Conservation (phyloP, 1,284 basidiomycete genomes). For the Mycosarcoma maydis region DNA sequence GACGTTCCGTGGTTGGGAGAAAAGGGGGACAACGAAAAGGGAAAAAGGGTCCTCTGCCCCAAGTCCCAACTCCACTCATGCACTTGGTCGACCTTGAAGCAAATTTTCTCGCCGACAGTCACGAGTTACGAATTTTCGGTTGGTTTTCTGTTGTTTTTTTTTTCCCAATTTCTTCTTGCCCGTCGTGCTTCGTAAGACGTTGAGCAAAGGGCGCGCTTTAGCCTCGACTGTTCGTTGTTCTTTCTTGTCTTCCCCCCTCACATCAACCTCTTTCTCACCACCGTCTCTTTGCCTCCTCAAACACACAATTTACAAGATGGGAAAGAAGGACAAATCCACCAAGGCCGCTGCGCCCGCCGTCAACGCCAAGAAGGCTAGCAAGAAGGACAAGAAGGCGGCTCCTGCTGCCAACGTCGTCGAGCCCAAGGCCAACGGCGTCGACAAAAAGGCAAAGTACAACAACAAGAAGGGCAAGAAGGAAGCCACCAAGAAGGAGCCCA, state of each 20-base stretch:
- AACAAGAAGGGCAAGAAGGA: constrained; percentile 51
- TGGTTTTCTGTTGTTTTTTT: constrained; percentile 17
- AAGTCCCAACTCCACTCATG: background rate
- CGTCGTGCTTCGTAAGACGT: background rate
- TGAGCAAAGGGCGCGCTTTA: background rate
- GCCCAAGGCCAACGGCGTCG: constrained; percentile 41
- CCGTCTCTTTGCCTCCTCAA: background rate
- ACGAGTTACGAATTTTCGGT: constrained; percentile 6
- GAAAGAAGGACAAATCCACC: constrained; percentile 41
- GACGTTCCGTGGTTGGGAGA: no score
- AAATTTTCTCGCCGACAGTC: constrained; percentile 9
- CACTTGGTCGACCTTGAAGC: constrained; percentile 3
- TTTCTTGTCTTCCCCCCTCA: background rate
- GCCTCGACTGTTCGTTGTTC: background rate
- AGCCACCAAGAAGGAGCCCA: constrained; percentile 42
- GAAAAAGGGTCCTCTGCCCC: constrained; percentile 5
- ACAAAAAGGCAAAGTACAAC: constrained; percentile 51
- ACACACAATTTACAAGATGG: constrained; percentile 9
- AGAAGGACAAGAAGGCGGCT: constrained; percentile 44
- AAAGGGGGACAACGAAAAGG: background rate
- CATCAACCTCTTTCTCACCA: background rate
- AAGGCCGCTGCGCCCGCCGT: constrained; percentile 32
- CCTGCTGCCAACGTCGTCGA: constrained; percentile 21
- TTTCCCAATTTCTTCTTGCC: constrained; percentile 4
- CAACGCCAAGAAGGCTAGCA: constrained; percentile 40